Base-by-base conservation (phyloP, 2,329 filamentous ascomycete species). In the Thielaviopsis musarum region DNA sequence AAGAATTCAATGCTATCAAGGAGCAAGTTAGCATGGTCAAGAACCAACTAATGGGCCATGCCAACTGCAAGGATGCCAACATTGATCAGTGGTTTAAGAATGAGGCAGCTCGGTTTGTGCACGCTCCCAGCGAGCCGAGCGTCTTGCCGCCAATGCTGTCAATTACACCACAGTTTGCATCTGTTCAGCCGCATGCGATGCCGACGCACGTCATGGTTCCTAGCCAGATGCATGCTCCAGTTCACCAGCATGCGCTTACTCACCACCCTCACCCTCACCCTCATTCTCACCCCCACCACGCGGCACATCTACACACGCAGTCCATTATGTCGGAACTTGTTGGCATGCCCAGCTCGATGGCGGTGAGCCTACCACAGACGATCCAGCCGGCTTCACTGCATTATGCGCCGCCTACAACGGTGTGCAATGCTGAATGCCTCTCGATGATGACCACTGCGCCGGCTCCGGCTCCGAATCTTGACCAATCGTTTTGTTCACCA, bases 51-150 rank as follows among this genome's bases (percentile, higher is more conserved):
- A 79, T 81, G 75, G 65, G 66, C 7, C 78, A 81, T 62, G 75
- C 75, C 13, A 67, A 66, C 56, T 81, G 78, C 68, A 73, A 77
- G 61, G 77, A 80, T 59, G 64, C 70, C 15, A 77, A 78, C 59
- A 80, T 81, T 64, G 69, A 78, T 61, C 68, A 70, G 21, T 81
- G 78, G 78, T 70, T 81, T 49, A 71, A 77, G 56, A 75, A 71
- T 59, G 75, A 79, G 66, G 77, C 78, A 2, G 71, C 70, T 54
- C 71, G 68, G n/a, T 77, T 77, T 59, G 75, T 78, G 5, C 67
- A 73, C 30, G 45, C 45, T n/a, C 17, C 45, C n/a, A 49, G n/a
- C n/a, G 45, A 49, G 45, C 45, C 45, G n/a, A 49, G 45, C n/a
- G 45, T 49, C 6, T 12, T 49, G n/a, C 45, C 45, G 5, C 45